These are phyloP conservation scores for Melaleuca alternifolia DNA, from an alignment of 345 rosid species.

Conservation along the genomic window DNA sequence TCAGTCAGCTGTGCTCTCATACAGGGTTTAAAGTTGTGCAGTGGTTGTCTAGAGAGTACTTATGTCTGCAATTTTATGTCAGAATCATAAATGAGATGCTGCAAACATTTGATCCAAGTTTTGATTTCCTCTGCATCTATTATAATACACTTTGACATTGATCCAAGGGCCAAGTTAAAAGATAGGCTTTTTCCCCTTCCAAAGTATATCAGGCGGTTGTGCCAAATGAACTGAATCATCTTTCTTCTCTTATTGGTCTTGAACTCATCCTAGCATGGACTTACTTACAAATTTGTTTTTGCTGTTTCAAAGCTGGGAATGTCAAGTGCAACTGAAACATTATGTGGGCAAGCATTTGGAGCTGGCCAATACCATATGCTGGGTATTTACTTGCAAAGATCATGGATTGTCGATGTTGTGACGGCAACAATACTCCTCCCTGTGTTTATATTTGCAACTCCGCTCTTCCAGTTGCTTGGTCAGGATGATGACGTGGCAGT, in stretches of 20 bases:
- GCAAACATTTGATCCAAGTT: background rate
- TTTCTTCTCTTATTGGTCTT: background rate
- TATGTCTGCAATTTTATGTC: background rate
- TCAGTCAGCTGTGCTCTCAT: background rate
- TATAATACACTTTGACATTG: background rate
- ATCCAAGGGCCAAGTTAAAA: background rate
- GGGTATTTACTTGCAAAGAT: conserved; percentile 28
- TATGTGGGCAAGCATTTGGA: conserved; percentile 34
- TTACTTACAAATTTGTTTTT: background rate
- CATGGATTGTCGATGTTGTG: background rate
- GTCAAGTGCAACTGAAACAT: conserved; percentile 32
- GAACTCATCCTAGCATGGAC: background rate
- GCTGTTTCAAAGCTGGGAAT: conserved; percentile 17
- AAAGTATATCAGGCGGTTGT: background rate
- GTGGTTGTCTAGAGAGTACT: background rate
- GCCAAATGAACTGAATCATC: background rate
- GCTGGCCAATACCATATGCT: conserved; percentile 24
- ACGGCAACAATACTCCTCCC: background rate
- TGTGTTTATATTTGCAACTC: background rate
- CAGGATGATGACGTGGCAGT: background rate
- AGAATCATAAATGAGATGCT: background rate
- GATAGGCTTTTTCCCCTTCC: background rate
- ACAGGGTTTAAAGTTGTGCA: background rate
- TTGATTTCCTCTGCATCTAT: background rate
- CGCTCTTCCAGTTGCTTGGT: background rate